Evolutionary conservation across 768 basidiomycete genomes (phyloP).

Genomic region (Dioszegia hungarica): DNA sequence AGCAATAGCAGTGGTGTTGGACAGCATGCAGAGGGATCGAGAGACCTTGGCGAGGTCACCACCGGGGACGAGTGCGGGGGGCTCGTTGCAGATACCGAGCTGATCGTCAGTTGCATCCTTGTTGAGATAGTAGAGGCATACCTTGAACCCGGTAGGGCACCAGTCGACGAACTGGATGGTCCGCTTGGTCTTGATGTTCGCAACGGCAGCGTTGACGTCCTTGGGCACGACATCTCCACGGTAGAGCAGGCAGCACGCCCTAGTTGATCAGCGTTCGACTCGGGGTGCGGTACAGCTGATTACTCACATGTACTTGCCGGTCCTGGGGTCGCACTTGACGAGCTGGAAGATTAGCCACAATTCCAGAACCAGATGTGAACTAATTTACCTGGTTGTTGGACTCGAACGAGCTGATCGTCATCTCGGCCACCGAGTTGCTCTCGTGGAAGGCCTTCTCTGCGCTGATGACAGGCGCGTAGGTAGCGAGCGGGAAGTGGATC

Average conservation of each 20-base stretch:
- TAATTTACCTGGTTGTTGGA: conserved; percentile 87
- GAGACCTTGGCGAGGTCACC: conserved; percentile 92
- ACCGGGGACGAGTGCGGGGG: conserved; percentile 82
- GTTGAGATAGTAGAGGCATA: conserved; percentile 26
- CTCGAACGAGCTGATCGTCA: conserved; percentile 98
- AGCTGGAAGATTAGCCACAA: no score
- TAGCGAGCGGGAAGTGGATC: conserved; percentile 97
- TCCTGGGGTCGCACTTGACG: conserved; percentile 92
- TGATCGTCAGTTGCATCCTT: conserved; percentile 30
- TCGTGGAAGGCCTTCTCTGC: conserved; percentile 90
- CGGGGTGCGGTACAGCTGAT: not conserved
- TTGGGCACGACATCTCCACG: conserved; percentile 96
- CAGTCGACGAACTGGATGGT: conserved; percentile 98
- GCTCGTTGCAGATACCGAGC: conserved; percentile 97
- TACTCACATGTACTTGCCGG: conserved; percentile 85
- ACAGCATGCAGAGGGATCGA: conserved; percentile 95
- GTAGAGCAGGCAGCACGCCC: conserved; percentile 81
- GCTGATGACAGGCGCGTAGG: conserved; percentile 89
- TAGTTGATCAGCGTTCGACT: conserved; percentile 3
- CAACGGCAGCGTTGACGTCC: conserved; percentile 88
- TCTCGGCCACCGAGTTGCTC: conserved; percentile 94
- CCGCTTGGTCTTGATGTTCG: conserved; percentile 91
- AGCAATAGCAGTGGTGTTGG: conserved; percentile 69
- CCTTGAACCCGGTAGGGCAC: conserved; percentile 85
- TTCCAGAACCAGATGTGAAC: no score